These are phyloP conservation scores for Botryobasidium botryosum DNA, from an alignment of 768 basidiomycete genomes.

Conservation along the genomic window DNA sequence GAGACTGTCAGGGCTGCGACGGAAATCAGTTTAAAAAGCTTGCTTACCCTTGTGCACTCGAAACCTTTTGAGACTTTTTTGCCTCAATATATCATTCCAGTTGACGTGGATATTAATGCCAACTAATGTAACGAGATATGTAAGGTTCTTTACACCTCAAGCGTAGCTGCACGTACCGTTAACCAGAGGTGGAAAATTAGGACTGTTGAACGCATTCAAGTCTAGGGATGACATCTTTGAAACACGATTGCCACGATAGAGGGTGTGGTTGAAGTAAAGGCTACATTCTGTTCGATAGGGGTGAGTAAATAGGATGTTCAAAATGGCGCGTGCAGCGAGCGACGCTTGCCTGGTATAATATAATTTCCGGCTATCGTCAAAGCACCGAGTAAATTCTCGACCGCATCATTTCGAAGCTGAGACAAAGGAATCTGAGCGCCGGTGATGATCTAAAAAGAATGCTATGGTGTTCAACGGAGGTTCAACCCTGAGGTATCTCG, in stretches of 20 bases:
- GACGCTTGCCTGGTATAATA: slow-evolving; percentile 60
- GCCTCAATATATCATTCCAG: slow-evolving; percentile 76
- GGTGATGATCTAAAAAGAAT: slow-evolving; percentile 51
- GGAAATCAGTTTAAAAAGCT: neutral
- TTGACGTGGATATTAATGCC: slow-evolving; percentile 82
- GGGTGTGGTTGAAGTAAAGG: slow-evolving; percentile 77
- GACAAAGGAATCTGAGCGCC: slow-evolving; percentile 90
- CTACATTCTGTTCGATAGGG: slow-evolving; percentile 44
- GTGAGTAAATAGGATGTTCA: neutral
- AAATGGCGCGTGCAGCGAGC: neutral
- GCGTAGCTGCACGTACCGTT: slow-evolving; percentile 34
- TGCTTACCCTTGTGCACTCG: slow-evolving; percentile 55
- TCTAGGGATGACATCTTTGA: slow-evolving; percentile 71
- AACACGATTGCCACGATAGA: slow-evolving; percentile 74
- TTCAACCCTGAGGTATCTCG: too few relatives aligned
- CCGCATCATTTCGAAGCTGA: slow-evolving; percentile 82
- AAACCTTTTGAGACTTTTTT: slow-evolving; percentile 63
- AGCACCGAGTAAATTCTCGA: slow-evolving; percentile 83
- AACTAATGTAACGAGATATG: slow-evolving; percentile 27
- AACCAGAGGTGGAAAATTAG: slow-evolving; percentile 67
- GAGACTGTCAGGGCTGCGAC: neutral
- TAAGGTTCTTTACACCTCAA: neutral
- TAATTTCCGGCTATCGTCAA: slow-evolving; percentile 80
- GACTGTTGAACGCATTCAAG: slow-evolving; percentile 68
- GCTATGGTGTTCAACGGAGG: neutral